phyloP scores from a whole-genome alignment of 768 basidiomycete genomes.

The Tremella fuciformis region DNA sequence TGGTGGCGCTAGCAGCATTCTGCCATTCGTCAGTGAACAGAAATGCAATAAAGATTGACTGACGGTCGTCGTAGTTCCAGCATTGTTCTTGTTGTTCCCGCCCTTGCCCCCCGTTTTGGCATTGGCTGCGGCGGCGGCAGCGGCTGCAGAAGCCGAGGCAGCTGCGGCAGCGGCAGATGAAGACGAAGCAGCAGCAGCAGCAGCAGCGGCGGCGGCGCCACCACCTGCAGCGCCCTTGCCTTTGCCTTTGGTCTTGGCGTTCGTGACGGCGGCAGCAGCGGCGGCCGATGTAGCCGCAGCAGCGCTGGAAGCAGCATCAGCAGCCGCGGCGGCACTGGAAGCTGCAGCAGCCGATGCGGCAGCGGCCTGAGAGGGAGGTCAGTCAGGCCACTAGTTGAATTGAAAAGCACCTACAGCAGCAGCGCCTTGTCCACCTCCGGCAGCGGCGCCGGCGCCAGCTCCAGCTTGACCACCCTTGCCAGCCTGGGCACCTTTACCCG shows the following conservation, averaged over 20 bases:
- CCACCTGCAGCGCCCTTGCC: not conserved
- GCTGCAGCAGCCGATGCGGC: not conserved
- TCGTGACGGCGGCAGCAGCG: not conserved
- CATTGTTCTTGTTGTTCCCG: not conserved
- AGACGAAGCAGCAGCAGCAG: not conserved
- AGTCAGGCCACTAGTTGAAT: no score
- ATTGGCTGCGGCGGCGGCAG: not conserved
- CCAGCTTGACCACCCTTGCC: not conserved
- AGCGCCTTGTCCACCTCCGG: slow-evolving; percentile 2
- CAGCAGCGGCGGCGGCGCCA: not conserved
- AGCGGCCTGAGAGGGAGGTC: not conserved
- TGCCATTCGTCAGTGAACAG: not conserved
- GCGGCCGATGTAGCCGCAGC: not conserved
- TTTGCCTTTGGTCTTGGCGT: not conserved
- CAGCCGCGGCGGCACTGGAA: not conserved
- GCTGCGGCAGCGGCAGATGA: not conserved
- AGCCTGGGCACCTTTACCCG: no score
- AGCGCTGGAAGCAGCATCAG: not conserved
- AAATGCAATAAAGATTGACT: not conserved
- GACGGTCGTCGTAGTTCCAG: no score
- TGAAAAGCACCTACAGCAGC: not conserved
- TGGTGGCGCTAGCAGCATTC: not conserved
- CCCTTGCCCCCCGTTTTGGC: not conserved
- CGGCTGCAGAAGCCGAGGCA: not conserved
- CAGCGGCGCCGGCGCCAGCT: not conserved